Evolutionary conservation across 2,329 filamentous ascomycete genomes (phyloP).

Genomic region (Myriosclerotinia curreyana): DNA sequence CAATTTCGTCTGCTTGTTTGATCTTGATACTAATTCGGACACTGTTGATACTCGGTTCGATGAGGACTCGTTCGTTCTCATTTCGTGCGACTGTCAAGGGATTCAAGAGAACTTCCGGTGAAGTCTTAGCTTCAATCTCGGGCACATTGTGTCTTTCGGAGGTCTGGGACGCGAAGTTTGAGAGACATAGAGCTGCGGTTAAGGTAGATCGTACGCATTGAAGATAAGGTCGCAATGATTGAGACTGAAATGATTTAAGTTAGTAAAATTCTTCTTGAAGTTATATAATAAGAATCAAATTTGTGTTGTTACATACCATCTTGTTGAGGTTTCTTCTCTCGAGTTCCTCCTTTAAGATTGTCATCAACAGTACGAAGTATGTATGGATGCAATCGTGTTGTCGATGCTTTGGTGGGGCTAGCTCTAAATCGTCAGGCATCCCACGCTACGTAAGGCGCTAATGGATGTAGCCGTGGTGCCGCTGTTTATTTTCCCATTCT

Average conservation of each 20-base stretch:
- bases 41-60: slow-evolving; percentile 95
- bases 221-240: slow-evolving; percentile 94
- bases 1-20: slow-evolving; percentile 99
- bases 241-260: slow-evolving; percentile 54
- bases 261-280: not conserved
- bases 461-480: slow-evolving; percentile 11
- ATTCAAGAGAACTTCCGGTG: slow-evolving; percentile 90
- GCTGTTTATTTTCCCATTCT: slow-evolving; percentile 20
- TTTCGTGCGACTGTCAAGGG: slow-evolving; percentile 89
- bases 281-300: not conserved
- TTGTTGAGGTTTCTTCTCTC: slow-evolving; percentile 16
- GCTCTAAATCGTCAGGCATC: slow-evolving; percentile 30
- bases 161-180: slow-evolving; percentile 96
- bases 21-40: slow-evolving; percentile 98
- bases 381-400: slow-evolving; percentile 23
- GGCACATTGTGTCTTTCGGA: slow-evolving; percentile 97
- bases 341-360: slow-evolving; percentile 17
- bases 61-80: slow-evolving; percentile 93
- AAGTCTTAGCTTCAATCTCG: slow-evolving; percentile 89
- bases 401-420: slow-evolving; percentile 28
- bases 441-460: slow-evolving; percentile 28
- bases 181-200: slow-evolving; percentile 87
- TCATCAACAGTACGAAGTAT: slow-evolving; percentile 18
- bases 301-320: slow-evolving; percentile 21
- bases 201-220: slow-evolving; percentile 93